Conservation (phyloP, 352 stramenopile genomes). For the Pythium dissotocum region DNA sequence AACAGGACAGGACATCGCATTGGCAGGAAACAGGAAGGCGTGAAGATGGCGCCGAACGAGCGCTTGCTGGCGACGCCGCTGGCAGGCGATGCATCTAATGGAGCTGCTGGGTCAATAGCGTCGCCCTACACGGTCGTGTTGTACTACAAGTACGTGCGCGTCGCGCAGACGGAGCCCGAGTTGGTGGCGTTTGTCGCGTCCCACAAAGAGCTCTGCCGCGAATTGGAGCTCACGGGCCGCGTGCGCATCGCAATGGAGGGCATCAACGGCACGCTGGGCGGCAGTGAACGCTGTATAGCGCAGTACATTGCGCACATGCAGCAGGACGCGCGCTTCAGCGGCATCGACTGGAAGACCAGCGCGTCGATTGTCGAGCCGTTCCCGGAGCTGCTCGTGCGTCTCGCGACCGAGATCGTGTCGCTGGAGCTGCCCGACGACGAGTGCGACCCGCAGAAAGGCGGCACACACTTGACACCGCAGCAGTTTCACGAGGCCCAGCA, state of each 20-base stretch:
- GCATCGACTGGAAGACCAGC: constrained; percentile 89
- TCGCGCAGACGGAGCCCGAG: constrained; percentile 47
- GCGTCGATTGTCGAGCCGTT: constrained; percentile 50
- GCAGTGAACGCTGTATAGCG: constrained; percentile 39
- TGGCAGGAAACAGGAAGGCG: background rate
- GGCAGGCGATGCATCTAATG: constrained; percentile 24
- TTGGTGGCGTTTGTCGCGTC: constrained; percentile 36
- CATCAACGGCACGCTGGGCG: constrained; percentile 86
- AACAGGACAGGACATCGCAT: background rate
- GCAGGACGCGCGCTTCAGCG: constrained; percentile 28
- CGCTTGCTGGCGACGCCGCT: constrained; percentile 35
- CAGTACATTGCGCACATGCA: constrained; percentile 69
- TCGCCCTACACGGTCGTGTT: constrained; percentile 64
- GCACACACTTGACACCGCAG: constrained; percentile 58
- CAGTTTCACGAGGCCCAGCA: constrained; percentile 59
- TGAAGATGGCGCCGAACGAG: constrained; percentile 31
- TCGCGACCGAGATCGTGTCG: constrained; percentile 72
- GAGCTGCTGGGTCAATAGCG: constrained; percentile 10
- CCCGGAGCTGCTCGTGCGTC: constrained; percentile 64
- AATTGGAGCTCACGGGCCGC: constrained; percentile 61
- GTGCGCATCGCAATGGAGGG: constrained; percentile 81
- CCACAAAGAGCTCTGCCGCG: constrained; percentile 54
- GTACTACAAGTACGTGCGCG: constrained; percentile 82
- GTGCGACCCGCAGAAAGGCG: constrained; percentile 48
- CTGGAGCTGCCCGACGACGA: constrained; percentile 60